Evolutionary conservation across 225 moss, liverwort and hornwort genomes (phyloP).

Genomic region (Pleurozium schreberi): DNA sequence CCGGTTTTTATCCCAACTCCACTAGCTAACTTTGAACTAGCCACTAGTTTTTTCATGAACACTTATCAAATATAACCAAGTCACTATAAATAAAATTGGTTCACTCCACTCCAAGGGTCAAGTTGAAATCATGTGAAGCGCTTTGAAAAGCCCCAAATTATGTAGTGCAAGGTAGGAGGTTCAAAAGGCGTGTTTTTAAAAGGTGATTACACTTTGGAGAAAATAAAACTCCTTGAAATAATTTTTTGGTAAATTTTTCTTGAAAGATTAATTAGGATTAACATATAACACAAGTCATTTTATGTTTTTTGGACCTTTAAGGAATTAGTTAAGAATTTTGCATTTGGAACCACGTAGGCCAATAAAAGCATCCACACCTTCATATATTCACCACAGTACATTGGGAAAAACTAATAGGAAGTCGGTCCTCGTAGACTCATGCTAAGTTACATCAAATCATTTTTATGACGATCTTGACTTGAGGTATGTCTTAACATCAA

Average conservation of each 20-base stretch:
- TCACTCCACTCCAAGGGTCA: neutral
- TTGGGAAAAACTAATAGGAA: neutral
- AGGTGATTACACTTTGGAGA: neutral
- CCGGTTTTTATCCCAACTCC: neutral
- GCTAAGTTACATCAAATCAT: neutral
- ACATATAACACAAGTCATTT: neutral
- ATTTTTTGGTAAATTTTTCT: fast-evolving
- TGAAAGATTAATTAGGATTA: neutral
- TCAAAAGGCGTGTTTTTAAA: fast-evolving
- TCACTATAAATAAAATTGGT: neutral
- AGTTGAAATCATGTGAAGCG: neutral
- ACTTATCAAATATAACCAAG: neutral
- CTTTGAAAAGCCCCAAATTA: neutral
- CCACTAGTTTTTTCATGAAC: neutral
- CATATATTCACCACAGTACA: neutral
- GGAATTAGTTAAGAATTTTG: neutral
- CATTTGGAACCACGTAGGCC: neutral
- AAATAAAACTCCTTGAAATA: neutral
- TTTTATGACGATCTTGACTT: neutral
- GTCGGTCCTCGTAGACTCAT: neutral
- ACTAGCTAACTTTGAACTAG: neutral
- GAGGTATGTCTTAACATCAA: fast-evolving
- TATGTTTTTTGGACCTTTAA: too few relatives aligned
- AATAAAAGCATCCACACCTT: neutral
- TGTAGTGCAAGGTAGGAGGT: neutral